Base-by-base conservation (phyloP, 805 yeast genomes). In the Kregervanrija pseudodelftensis region DNA sequence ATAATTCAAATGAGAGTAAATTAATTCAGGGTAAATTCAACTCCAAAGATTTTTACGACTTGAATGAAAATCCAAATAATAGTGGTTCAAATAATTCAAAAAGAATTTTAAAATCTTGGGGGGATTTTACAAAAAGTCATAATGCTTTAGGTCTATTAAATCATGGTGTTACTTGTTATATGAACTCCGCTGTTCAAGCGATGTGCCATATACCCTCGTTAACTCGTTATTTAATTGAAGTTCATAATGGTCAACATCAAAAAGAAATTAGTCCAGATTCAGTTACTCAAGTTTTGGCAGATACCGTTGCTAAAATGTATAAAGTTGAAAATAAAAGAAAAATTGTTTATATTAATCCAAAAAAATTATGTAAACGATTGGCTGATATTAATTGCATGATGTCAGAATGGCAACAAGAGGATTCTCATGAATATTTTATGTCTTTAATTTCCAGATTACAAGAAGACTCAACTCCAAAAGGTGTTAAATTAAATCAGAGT, bases 321-420 rank as follows among this genome's bases (percentile, higher is more conserved):
- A 70, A 69, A 43, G 52, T 71, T n/a, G 78, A 74, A 37, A 70
- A 67, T 39, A 61, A 62, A 46, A 60, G 56, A 39, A 62, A 59
- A 35, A 60, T 67, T 42, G 68, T 72, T 48, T 79, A 74, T 56
- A 70, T 88, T 43, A 85, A 85, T 64, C 98, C 96, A 9, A 79
- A 79, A 53, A 78, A 76, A 56, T 70, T 89, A 55, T 82, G 86
- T 47, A 72, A 72, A 42, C 73, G 88, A 52, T 68, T 86, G 46
- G 85, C 76, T 41, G 95, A 87, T 56, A 87, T 91, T 56, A 89
- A 89, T 64, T 87, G 95, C 61, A 86, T 87, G 95, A 88, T 90
- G 95, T 80, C 89, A 38, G 93, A 82, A 61, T 90, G 96, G 96
- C 90, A 88, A 64, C 99, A 93, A 63, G 98, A 93, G 64, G 99